phyloP scores from a whole-genome alignment of 306 rosid species.

The Begonia masoniana region DNA sequence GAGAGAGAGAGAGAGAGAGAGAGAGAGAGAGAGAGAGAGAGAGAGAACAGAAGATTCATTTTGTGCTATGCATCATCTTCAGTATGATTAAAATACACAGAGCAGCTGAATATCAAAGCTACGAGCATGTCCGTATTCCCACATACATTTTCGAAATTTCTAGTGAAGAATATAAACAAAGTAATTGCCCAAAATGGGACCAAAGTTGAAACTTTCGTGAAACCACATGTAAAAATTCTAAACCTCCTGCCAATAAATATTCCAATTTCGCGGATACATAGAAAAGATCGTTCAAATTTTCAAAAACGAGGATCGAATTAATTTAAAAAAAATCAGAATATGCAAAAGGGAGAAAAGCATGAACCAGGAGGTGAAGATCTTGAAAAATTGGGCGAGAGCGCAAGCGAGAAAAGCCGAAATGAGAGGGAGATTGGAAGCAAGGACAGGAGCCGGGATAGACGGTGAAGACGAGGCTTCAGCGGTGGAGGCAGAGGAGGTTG shows the following conservation, averaged over 20 bases:
- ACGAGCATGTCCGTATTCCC: not conserved
- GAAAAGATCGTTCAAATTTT: not conserved
- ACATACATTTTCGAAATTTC: not conserved
- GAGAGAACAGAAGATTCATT: no score
- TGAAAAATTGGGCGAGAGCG: constrained; percentile 80
- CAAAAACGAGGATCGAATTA: not conserved
- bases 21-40: not conserved
- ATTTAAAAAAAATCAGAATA: not conserved
- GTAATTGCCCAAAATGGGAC: not conserved
- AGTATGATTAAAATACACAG: not conserved
- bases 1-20: not conserved
- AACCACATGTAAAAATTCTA: not conserved
- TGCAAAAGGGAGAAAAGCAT: not conserved
- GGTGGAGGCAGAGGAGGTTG: constrained; percentile 19
- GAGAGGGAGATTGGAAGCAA: constrained; percentile 51
- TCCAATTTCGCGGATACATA: not conserved
- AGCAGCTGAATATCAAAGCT: not conserved
- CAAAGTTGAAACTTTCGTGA: not conserved
- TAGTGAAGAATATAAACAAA: not conserved
- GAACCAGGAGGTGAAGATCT: constrained; percentile 93
- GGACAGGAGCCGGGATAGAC: not conserved
- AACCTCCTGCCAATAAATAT: not conserved
- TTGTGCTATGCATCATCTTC: no score
- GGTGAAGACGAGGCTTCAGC: constrained; percentile 19
- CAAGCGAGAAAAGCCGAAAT: constrained; percentile 53